phyloP scores from a whole-genome alignment of 2,329 filamentous ascomycete genomes.

The Sporothrix inflata region DNA sequence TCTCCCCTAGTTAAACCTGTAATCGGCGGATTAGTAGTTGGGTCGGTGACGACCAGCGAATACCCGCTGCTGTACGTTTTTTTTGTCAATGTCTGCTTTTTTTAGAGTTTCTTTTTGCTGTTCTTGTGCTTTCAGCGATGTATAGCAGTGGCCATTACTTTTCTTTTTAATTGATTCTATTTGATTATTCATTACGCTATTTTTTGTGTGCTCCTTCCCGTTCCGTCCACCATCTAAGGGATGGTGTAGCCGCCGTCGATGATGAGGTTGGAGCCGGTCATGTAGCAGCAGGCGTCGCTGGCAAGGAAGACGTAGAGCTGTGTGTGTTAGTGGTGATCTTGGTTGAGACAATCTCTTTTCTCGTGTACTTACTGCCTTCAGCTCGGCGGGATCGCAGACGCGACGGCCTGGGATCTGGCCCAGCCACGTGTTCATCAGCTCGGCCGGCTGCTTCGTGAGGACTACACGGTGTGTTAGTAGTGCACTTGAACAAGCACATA shows the following conservation, averaged over 20 bases:
- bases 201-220: background rate
- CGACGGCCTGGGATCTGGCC: constrained; percentile 45
- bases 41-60: no score
- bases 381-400: constrained; percentile 59
- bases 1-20: no score
- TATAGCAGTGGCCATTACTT: background rate
- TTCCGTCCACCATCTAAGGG: background rate
- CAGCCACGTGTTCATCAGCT: constrained; percentile 71
- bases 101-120: background rate
- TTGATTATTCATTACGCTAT: background rate
- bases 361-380: constrained; percentile 49
- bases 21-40: no score
- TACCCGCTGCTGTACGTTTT: no score
- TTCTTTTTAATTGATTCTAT: background rate
- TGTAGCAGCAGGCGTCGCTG: constrained; percentile 28
- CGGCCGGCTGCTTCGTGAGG: constrained; percentile 67
- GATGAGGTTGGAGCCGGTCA: constrained; percentile 25
- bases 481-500: no score
- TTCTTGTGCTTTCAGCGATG: background rate
- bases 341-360: no score
- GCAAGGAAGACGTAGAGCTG: constrained; percentile 26
- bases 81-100: no score
- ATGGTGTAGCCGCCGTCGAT: constrained; percentile 24
- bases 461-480: constrained; percentile 38
- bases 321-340: background rate